These are phyloP conservation scores for Floccularia luteovirens DNA, from an alignment of 768 basidiomycete species.

Conservation along the genomic window DNA sequence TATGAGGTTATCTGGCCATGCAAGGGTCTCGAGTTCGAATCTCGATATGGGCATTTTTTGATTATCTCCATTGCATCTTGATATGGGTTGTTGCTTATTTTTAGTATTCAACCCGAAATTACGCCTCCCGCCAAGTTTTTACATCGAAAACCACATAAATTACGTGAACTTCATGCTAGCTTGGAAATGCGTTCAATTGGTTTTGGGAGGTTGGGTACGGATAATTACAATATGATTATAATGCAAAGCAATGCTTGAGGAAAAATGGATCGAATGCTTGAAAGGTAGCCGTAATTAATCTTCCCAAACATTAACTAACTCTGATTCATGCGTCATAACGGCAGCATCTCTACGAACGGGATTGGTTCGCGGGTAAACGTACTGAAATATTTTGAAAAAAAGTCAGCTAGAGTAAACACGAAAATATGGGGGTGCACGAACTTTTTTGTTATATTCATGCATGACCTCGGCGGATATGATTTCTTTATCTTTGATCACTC, in stretches of 20 bases:
- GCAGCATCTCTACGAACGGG: slow-evolving; percentile 71
- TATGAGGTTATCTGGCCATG: slow-evolving; percentile 43
- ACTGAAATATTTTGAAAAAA: slow-evolving; percentile 31
- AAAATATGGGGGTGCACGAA: slow-evolving; percentile 28
- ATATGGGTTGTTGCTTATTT: slow-evolving; percentile 2
- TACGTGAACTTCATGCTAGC: too few species aligned
- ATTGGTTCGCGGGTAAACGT: slow-evolving; percentile 77
- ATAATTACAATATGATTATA: too few species aligned
- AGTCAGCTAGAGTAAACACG: neutral
- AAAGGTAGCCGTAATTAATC: too few species aligned
- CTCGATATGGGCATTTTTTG: slow-evolving; percentile 42
- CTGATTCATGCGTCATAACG: slow-evolving; percentile 82
- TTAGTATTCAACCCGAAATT: too few species aligned
- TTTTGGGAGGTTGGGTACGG: too few species aligned
- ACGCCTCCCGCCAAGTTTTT: too few species aligned
- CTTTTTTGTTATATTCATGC: slow-evolving; percentile 78
- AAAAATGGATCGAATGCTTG: too few species aligned
- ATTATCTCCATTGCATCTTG: slow-evolving; percentile 3
- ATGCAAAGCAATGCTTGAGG: too few species aligned
- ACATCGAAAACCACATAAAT: too few species aligned
- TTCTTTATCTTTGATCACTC: slow-evolving; percentile 67
- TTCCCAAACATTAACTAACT: slow-evolving; percentile 60
- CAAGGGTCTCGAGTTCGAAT: slow-evolving; percentile 53
- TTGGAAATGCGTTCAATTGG: too few species aligned
- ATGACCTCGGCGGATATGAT: slow-evolving; percentile 75